Base-by-base conservation (phyloP, 257 asterid species). In the Lycium ferocissimum region DNA sequence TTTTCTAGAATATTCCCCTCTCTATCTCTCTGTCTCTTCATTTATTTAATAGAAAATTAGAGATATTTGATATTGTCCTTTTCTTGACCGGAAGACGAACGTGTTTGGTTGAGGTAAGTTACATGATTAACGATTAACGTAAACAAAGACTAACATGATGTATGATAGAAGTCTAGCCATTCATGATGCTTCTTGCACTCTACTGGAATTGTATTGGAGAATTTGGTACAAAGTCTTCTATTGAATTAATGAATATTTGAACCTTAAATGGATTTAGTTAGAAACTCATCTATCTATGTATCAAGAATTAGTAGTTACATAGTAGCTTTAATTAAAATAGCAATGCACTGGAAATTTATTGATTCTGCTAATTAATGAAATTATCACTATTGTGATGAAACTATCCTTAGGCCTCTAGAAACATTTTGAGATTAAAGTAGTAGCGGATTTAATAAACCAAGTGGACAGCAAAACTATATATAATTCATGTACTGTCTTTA, bases 251-350 rank as follows among this genome's bases (percentile, higher is more conserved):
- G 35, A 49, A 26, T 26, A 76, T 76, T 70, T 76, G 47, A 51
- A 76, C 43, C 47, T 76, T 26, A 49, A 76, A 76, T 22, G 7
- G 45, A 51, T 71, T 71, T 71, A 40, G 56, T 71, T 71, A 72
- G 0, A 45, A 72, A 40, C n/a, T 72, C 43, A 75, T 20, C 56
- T 14, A 73, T 47, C 81, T 22, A 53, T 22, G 13, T 76, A 7
- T 13, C 47, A 76, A 76, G 82, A 76, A 26, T 13, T 76, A 76
- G 9, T 51, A 51, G 47, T 76, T 75, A 76, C 63, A 63, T 75
- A 6, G 63, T 15, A 58, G 22, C 63, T 57, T 3, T 14, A 57
- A 4, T 15, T 15, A 14, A 7, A 14, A 20, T 2, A 57, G 20
- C 15, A 40, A 40, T 4, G 7, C 62, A 15, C 63, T 17, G 63